These are phyloP conservation scores for Eudorina sp. DNA, from an alignment of 139 green algal species.

Conservation along the genomic window DNA sequence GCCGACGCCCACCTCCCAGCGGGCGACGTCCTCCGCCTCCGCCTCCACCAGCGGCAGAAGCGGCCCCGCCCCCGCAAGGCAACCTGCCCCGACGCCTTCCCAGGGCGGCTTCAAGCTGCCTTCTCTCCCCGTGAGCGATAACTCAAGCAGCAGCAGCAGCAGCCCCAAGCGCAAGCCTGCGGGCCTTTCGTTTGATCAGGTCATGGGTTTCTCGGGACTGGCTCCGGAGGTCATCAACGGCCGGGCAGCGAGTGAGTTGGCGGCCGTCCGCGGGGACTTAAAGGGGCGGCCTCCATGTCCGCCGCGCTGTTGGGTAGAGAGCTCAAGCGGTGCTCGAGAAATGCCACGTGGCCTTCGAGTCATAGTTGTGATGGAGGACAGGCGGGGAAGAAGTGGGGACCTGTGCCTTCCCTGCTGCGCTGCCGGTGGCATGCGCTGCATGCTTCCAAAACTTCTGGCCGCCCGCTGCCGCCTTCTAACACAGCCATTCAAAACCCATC, in stretches of 20 bases:
- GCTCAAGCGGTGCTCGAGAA: too few relatives aligned
- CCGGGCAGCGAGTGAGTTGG: slow-evolving; percentile 58
- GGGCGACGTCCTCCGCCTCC: not conserved
- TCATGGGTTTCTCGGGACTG: slow-evolving; percentile 57
- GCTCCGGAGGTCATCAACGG: slow-evolving; percentile 68
- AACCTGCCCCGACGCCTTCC: not conserved
- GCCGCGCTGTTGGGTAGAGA: too few relatives aligned
- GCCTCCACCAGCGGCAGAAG: not conserved
- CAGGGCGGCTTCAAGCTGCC: not conserved
- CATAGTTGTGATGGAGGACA: too few relatives aligned
- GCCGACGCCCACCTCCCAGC: not conserved
- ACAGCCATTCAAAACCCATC: too few relatives aligned
- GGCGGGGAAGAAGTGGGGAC: too few relatives aligned
- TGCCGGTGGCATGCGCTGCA: too few relatives aligned
- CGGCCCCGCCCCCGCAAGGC: not conserved
- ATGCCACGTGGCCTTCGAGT: too few relatives aligned
- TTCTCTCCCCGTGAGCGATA: not conserved
- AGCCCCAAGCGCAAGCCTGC: not conserved
- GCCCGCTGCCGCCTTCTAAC: too few relatives aligned
- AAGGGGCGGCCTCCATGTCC: too few relatives aligned
- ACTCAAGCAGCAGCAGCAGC: not conserved
- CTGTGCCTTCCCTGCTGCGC: too few relatives aligned
- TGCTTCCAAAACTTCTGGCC: too few relatives aligned
- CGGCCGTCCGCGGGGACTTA: too few relatives aligned
- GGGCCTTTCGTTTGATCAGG: slow-evolving; percentile 10